Conservation (phyloP, 441 rosid genomes). For the Populus hybrid region DNA sequence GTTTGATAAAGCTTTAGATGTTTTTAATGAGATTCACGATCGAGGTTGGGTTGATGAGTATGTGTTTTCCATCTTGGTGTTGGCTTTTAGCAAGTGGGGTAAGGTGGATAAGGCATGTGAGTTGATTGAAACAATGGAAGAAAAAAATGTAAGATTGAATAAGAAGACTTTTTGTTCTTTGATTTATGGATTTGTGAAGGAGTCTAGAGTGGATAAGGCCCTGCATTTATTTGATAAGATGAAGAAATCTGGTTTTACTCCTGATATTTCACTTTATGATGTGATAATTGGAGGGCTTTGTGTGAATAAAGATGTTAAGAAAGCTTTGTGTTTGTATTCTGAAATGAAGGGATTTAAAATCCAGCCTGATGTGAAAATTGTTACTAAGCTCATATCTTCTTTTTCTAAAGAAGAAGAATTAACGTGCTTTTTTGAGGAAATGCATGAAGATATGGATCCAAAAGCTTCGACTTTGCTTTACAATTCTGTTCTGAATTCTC, state of each 20-base stretch:
- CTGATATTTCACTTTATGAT: conserved; percentile 61
- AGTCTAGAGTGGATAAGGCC: conserved; percentile 62
- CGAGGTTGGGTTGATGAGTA: conserved; percentile 72
- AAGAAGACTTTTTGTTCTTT: conserved; percentile 63
- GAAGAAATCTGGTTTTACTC: conserved; percentile 49
- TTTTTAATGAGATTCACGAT: conserved; percentile 52
- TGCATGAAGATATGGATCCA: conserved; percentile 40
- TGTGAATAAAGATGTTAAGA: conserved; percentile 43
- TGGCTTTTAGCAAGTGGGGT: conserved; percentile 69
- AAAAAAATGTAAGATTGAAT: conserved; percentile 47
- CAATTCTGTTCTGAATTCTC: conserved; percentile 46
- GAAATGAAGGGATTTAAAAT: conserved; percentile 58
- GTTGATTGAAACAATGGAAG: conserved; percentile 68
- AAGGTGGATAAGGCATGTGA: conserved; percentile 72
- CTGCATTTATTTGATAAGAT: conserved; percentile 60
- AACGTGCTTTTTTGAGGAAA: conserved; percentile 35
- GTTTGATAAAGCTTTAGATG: conserved; percentile 49
- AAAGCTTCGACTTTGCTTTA: conserved; percentile 48
- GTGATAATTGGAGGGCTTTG: conserved; percentile 75
- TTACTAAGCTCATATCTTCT: conserved; percentile 56
- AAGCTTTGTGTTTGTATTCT: conserved; percentile 55
- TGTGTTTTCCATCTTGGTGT: conserved; percentile 50
- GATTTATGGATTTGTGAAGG: conserved; percentile 77
- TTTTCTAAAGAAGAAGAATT: conserved; percentile 51
- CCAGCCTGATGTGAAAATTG: conserved; percentile 54